Evolutionary conservation across 306 rosid genomes (phyloP), one percentile per base, ranked within the genome.

Genomic region (Cajanus cajan): DNA sequence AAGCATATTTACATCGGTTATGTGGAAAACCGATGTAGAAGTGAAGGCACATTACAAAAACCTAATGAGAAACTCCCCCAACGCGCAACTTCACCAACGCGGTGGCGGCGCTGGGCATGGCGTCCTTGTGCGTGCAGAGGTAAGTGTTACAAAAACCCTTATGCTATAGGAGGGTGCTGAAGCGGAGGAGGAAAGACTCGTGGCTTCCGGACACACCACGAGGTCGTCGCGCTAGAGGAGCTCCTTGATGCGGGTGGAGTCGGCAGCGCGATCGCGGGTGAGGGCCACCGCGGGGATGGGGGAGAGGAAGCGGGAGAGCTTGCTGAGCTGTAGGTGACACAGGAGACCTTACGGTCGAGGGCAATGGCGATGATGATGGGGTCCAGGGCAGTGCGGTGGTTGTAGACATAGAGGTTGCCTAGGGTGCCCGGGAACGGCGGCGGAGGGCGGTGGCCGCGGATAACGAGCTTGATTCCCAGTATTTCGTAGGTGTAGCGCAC

Each of bases 321-420:
- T 89, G 82, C 91, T 88, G 40, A 95, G 34, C 97, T 90, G 86
- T 92, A 95, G 8, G 98, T 91, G 47, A 95, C 98, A 3, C 96
- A 90, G 2, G 92, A 95, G 54, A 95, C 98, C 71, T 95, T 95
- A 76, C 98, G 97, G 39, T 97, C 90, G 5, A 95, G 96, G 18
- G 98, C 94, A 1, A 92, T 90, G 82, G 98, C 92, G 16, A 91
- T 91, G 73, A 92, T 58, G 10, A 95, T 95, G 16, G 98, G 98
- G 61, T 95, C 98, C 0, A 95, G 94, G 39, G 98, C 98, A 0
- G 90, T 59, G 65, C 97, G 97, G 88, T 95, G 98, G 76, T 95
- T 95, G 90, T 98, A 92, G 39, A 95, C 98, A 78, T 92, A 95
- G 79, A 95, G 98, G 81, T 92, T 95, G 2, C 98, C 98, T 0